These are phyloP conservation scores for Bremia lactucae DNA, from an alignment of 352 stramenopile species.

Conservation along the genomic window DNA sequence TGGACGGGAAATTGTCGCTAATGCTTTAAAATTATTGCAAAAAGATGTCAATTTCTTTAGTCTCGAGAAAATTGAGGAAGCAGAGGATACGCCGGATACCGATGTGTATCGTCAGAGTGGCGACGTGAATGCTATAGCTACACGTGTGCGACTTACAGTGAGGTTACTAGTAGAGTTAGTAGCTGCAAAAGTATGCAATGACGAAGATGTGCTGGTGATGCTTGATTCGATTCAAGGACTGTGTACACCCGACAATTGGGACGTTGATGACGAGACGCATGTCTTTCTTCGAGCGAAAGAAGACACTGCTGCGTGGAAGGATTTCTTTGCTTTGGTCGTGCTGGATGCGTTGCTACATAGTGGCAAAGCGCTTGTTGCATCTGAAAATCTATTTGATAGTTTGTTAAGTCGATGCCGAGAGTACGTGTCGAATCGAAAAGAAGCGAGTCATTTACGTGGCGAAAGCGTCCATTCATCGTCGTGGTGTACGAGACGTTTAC, in stretches of 20 bases:
- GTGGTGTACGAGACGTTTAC: conserved; percentile 62
- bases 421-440: conserved; percentile 54
- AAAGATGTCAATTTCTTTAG: conserved; percentile 50
- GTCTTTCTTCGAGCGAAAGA: conserved; percentile 30
- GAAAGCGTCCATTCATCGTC: conserved; percentile 29
- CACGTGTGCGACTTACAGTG: conserved; percentile 44
- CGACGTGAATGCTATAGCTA: conserved; percentile 35
- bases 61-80: conserved; percentile 16
- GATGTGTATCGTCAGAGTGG: conserved; percentile 15
- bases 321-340: conserved; percentile 62
- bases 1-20: conserved; percentile 38
- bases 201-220: conserved; percentile 46
- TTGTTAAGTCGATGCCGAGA: conserved; percentile 59
- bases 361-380: conserved; percentile 27
- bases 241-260: conserved; percentile 56
- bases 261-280: conserved; percentile 32
- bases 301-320: conserved; percentile 56
- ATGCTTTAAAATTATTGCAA: conserved; percentile 29
- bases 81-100: conserved; percentile 9
- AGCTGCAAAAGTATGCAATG: conserved; percentile 42
- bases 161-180: conserved; percentile 55
- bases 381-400: conserved; percentile 56
- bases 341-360: conserved; percentile 58
- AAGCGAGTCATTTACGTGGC: conserved; percentile 47
- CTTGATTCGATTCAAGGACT: conserved; percentile 52